A percentile compares a stretch with the other conserved stretches of the same genome.
These are phyloP conservation scores for Dipodascopsis uninucleata DNA, from an alignment of 805 yeast genomes.

Conservation along the genomic window DNA sequence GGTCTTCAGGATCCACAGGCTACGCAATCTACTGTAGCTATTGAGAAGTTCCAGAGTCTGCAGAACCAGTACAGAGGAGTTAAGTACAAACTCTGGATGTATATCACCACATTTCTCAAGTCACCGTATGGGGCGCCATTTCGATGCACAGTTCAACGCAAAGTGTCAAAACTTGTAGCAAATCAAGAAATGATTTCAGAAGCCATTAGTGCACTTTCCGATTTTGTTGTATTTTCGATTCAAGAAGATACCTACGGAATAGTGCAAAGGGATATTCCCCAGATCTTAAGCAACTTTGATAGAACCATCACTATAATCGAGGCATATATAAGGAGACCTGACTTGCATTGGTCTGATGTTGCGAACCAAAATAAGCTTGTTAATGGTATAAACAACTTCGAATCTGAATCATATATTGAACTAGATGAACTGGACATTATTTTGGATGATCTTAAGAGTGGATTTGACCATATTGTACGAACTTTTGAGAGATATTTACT, in stretches of 20 bases:
- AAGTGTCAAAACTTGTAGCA: slow-evolving; percentile 30
- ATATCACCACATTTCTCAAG: slow-evolving; percentile 22
- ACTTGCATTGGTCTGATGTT: slow-evolving; percentile 36
- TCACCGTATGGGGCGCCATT: slow-evolving; percentile 36
- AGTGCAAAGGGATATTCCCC: slow-evolving; percentile 42
- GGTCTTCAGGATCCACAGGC: slow-evolving; percentile 31
- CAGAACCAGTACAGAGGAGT: slow-evolving; percentile 2
- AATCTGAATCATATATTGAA: slow-evolving; percentile 17
- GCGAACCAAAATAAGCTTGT: slow-evolving; percentile 9
- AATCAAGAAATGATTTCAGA: slow-evolving; percentile 29
- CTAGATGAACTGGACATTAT: slow-evolving; percentile 23
- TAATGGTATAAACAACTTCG: slow-evolving; percentile 11
- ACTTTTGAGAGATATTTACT: slow-evolving; percentile 34
- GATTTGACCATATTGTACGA: slow-evolving; percentile 31
- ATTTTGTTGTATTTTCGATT: slow-evolving; percentile 35
- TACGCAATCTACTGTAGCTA: slow-evolving; percentile 25
- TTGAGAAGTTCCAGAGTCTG: slow-evolving; percentile 17
- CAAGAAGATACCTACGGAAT: slow-evolving; percentile 41
- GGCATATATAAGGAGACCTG: slow-evolving; percentile 31
- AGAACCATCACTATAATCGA: slow-evolving; percentile 31
- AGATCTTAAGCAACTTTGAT: slow-evolving; percentile 32
- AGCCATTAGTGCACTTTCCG: slow-evolving; percentile 36
- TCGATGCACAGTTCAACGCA: slow-evolving; percentile 35
- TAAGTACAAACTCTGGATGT: not conserved
- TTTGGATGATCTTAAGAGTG: slow-evolving; percentile 23